Evolutionary conservation across 768 basidiomycete genomes (phyloP), one percentile per base, ranked within the genome.

Genomic region (Podaxis mareebaensis): DNA sequence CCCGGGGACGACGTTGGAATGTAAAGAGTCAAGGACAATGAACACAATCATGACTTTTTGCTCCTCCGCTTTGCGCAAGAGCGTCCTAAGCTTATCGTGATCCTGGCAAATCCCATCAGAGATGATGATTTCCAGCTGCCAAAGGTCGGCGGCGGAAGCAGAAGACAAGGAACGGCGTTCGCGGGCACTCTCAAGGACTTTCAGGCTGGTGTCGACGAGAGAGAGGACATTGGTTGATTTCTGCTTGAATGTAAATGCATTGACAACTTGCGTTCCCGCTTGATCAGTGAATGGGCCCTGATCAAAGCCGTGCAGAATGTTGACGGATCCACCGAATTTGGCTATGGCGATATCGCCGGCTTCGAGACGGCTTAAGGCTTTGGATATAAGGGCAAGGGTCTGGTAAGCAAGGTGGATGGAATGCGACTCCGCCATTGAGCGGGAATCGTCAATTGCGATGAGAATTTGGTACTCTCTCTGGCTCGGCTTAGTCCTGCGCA

Each of bases 71-170:
- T 85, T 87, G 39, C 97, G 82, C 20, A 99, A 79, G 30, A 93
- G 75, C 2, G 87, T 87, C 40, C 91, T 87, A 55, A 99, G 81
- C 67, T 83, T 81, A 46, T 95, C 92, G 74, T 98, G 96, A 71
- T 97, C 93, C 73, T 99, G 95, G 72, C 96, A 99, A 67, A 98
- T 91, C n/a, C 97, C 97, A 70, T 99, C 97, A 15, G 95, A 98
- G 65, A 99, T 94, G 81, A 99, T 97, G 77, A 99, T 93, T 74
- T 98, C 86, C 59, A 99, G 83, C 73, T 99, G 97, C 97, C 97
- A 99, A 24, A 99, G 79, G 66, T 99, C 95, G 17, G 85, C 83
- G 5, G 90, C 84, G 3, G 87, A 83, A 2, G 86, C 79, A 17
- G 89, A 89, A 48, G 80, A 79, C 74, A 81, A 79, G 48, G 81